phyloP scores from a whole-genome alignment of 1,284 basidiomycete species.

The Pisolithus thermaeus region DNA sequence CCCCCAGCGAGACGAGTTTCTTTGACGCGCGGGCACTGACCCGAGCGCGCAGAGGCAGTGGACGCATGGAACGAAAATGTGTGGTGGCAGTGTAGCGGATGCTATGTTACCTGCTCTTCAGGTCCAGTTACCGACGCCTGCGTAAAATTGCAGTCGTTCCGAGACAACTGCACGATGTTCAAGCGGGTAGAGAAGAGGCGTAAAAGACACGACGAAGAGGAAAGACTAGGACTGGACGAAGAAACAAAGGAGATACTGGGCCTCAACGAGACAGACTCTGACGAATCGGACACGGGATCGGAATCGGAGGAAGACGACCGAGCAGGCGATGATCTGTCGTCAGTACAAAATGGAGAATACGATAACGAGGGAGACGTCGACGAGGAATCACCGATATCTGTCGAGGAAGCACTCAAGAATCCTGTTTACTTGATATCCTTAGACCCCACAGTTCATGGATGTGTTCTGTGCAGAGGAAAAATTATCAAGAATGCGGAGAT shows the following conservation, averaged over 20 bases:
- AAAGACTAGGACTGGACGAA: conserved; percentile 63
- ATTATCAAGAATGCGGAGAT: conserved; percentile 60
- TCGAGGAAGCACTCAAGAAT: conserved; percentile 55
- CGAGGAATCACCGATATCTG: conserved; percentile 43
- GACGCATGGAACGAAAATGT: conserved; percentile 15
- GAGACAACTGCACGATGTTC: conserved; percentile 52
- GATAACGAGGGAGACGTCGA: conserved; percentile 27
- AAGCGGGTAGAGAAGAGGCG: conserved; percentile 73
- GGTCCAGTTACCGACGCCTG: no score
- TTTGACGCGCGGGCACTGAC: neutral
- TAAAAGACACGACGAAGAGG: conserved; percentile 60
- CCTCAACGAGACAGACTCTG: conserved; percentile 68
- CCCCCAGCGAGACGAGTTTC: neutral
- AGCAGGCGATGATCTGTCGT: conserved; percentile 23
- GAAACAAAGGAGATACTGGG: conserved; percentile 69
- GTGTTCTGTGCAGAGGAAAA: conserved; percentile 73
- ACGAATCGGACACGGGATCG: conserved; percentile 48
- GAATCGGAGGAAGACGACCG: conserved; percentile 26
- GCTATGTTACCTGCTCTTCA: no score
- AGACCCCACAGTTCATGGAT: conserved; percentile 49
- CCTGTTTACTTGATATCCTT: conserved; percentile 59
- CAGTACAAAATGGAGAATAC: conserved; percentile 22
- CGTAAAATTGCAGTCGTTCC: no score
- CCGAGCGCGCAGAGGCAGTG: conserved; percentile 22
- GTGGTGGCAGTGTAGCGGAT: conserved; percentile 22